Conservation (phyloP, 148 eudicot genomes). For the Chenopodium quinoa region DNA sequence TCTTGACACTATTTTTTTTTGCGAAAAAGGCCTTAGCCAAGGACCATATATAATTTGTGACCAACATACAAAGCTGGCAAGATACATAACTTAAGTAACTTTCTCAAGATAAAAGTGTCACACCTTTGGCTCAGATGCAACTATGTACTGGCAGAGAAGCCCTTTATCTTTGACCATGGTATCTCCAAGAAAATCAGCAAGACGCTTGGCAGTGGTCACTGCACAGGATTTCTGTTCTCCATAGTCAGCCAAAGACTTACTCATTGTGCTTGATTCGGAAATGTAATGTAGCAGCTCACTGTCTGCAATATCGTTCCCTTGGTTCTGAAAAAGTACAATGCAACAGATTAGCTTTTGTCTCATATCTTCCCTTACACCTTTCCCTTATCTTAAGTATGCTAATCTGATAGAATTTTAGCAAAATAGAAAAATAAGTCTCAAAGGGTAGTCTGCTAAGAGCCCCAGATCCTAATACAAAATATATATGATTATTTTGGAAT, state of each 20-base stretch:
- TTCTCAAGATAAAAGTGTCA: conserved; percentile 9
- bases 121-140: conserved; percentile 98
- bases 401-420: background rate
- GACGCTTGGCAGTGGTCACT: conserved; percentile 93
- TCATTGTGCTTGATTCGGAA: conserved; percentile 99
- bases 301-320: conserved; percentile 88
- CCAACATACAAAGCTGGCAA: background rate
- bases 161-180: conserved; percentile 99
- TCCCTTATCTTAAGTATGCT: background rate
- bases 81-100: background rate
- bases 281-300: conserved; percentile 93
- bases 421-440: background rate
- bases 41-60: background rate
- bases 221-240: conserved; percentile 99
- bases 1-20: background rate
- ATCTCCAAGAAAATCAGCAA: conserved; percentile 97
- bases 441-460: background rate
- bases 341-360: conserved; percentile 14
- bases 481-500: background rate
- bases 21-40: background rate
- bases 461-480: background rate
- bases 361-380: background rate
- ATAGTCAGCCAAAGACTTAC: conserved; percentile 95
- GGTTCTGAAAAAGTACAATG: conserved; percentile 57
- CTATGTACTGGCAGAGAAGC: conserved; percentile 84